phyloP scores from a whole-genome alignment of 345 rosid species.

The Populus ilicifolia region DNA sequence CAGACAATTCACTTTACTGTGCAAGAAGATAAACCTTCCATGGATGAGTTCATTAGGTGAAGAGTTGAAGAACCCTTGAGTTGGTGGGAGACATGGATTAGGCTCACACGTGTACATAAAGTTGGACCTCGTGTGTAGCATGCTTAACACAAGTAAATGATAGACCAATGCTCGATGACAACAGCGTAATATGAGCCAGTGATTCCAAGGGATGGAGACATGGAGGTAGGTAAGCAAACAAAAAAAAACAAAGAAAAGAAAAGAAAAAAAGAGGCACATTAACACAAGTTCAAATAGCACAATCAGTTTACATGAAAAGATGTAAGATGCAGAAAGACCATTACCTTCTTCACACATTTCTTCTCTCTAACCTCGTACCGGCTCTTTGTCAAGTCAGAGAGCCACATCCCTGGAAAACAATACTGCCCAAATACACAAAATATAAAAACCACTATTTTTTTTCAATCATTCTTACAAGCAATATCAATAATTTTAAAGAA shows the following conservation, averaged over 20 bases:
- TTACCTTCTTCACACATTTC: conserved; percentile 71
- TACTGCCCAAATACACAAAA: conserved; percentile 37
- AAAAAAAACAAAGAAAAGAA: too few species aligned
- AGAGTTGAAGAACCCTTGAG: not conserved
- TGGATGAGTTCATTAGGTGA: not conserved
- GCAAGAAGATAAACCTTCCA: not conserved
- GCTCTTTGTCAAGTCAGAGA: conserved; percentile 58
- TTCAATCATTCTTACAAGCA: not conserved
- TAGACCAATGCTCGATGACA: not conserved
- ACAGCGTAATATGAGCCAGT: not conserved
- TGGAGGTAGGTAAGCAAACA: not conserved
- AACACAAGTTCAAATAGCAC: not conserved
- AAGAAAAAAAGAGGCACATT: too few species aligned
- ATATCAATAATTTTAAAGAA: not conserved
- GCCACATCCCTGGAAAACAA: conserved; percentile 77
- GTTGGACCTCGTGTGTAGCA: conserved; percentile 6
- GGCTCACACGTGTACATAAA: not conserved
- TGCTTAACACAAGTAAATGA: not conserved
- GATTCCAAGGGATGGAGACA: not conserved
- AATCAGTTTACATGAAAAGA: not conserved
- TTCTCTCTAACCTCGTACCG: conserved; percentile 74
- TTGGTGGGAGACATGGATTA: not conserved
- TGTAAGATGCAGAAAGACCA: not conserved
- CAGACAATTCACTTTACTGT: not conserved
- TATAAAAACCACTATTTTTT: not conserved